Conservation (phyloP, 192 early-diverging fungal species). For the Pilaira anomala region DNA sequence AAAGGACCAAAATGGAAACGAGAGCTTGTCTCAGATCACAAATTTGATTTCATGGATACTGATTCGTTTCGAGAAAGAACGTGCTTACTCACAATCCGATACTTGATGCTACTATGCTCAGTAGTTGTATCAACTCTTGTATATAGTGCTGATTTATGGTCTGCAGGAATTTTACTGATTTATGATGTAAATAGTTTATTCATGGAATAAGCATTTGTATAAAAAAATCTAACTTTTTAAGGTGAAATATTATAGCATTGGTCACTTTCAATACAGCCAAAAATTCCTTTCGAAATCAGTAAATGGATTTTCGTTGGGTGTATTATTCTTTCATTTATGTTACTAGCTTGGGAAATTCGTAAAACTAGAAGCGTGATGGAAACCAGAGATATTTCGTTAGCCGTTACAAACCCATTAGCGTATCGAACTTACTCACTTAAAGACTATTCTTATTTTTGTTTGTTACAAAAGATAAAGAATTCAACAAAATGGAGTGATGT, state of each 20-base stretch:
- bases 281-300: constrained; percentile 42
- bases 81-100: constrained; percentile 44
- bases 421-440: constrained; percentile 72
- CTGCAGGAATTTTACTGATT: constrained; percentile 62
- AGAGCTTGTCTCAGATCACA: constrained; percentile 76
- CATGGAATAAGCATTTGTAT: background rate
- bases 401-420: constrained; percentile 71
- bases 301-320: constrained; percentile 60
- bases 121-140: constrained; percentile 71
- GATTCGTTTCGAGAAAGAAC: constrained; percentile 62
- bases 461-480: constrained; percentile 71
- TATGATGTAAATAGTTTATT: constrained; percentile 22
- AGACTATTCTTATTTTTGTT: constrained; percentile 78
- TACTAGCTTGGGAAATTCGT: constrained; percentile 65
- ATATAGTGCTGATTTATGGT: constrained; percentile 79
- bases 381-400: constrained; percentile 73
- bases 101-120: constrained; percentile 57
- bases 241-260: constrained; percentile 28
- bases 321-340: constrained; percentile 62
- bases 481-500: constrained; percentile 62
- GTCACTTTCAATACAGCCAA: constrained; percentile 34
- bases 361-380: constrained; percentile 63
- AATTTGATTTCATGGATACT: constrained; percentile 85
- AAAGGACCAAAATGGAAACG: constrained; percentile 74
- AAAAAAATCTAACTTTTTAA: background rate